These are phyloP conservation scores for Knufia petricola DNA, from an alignment of 2,329 filamentous ascomycete genomes.

Conservation along the genomic window DNA sequence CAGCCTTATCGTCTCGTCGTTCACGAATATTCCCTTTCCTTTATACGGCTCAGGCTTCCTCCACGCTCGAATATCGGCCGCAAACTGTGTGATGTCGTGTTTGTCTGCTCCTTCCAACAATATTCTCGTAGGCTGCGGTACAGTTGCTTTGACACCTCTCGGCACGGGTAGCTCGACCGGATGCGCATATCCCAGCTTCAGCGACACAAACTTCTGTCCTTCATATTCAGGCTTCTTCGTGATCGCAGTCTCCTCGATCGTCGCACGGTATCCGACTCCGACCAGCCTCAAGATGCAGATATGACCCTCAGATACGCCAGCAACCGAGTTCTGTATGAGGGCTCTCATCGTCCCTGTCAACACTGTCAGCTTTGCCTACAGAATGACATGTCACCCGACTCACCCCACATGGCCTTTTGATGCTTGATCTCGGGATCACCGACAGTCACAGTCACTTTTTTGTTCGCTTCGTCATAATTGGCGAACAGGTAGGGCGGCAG, in stretches of 20 bases:
- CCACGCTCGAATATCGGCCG: constrained; percentile 79
- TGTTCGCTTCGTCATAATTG: constrained; percentile 52
- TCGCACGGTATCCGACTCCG: constrained; percentile 89
- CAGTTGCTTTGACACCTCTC: constrained; percentile 70
- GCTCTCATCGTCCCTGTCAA: constrained; percentile 72
- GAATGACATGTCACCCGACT: constrained; percentile 22
- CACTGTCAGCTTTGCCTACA: constrained; percentile 17
- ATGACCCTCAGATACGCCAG: constrained; percentile 93
- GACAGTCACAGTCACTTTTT: constrained; percentile 60
- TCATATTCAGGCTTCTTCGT: constrained; percentile 54
- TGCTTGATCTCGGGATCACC: constrained; percentile 57
- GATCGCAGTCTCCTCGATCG: constrained; percentile 66
- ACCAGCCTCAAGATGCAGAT: constrained; percentile 86
- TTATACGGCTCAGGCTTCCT: constrained; percentile 94
- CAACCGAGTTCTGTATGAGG: constrained; percentile 80
- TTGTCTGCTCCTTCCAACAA: constrained; percentile 81
- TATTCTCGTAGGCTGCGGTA: constrained; percentile 83
- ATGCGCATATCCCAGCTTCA: constrained; percentile 96
- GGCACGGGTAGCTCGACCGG: constrained; percentile 84
- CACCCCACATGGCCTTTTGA: constrained; percentile 96
- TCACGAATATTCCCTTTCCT: constrained; percentile 97
- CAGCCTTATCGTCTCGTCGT: constrained; percentile 93
- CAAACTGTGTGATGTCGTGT: constrained; percentile 81
- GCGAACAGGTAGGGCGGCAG: constrained; percentile 73
- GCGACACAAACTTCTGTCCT: constrained; percentile 77